Percentiles rank a stretch among this genome's conserved stretches.
Evolutionary conservation across 331 rosid species (phyloP).

Genomic region (Acacia concinna): DNA sequence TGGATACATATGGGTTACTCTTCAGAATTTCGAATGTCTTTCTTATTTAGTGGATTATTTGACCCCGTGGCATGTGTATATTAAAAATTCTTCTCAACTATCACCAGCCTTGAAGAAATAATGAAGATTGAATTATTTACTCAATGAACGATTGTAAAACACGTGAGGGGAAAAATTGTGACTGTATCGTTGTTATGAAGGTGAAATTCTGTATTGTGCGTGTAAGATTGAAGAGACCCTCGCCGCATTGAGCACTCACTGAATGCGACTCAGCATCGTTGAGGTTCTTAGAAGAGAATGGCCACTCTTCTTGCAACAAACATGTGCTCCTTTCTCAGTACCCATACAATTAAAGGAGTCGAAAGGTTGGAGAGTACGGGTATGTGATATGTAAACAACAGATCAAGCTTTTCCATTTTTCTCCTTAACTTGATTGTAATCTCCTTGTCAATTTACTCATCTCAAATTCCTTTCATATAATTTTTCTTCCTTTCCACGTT

Average conservation of each 20-base stretch:
- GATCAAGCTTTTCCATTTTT: background rate
- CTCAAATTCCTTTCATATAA: background rate
- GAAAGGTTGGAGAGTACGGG: conserved; percentile 40
- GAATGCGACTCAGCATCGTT: conserved; percentile 24
- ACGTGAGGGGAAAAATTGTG: background rate
- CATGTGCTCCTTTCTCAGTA: conserved; percentile 40
- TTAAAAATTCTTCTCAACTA: background rate
- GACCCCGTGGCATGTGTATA: background rate
- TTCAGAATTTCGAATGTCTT: background rate
- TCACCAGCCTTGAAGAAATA: background rate
- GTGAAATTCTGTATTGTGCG: background rate
- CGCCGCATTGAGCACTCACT: conserved; percentile 16
- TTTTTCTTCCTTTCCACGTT: background rate
- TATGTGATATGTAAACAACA: conserved; percentile 30
- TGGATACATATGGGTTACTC: background rate
- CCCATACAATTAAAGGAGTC: conserved; percentile 28
- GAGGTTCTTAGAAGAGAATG: conserved; percentile 48
- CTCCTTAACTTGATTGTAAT: conserved; percentile 1
- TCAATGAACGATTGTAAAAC: background rate
- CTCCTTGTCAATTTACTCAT: conserved; percentile 13
- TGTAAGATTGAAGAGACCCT: conserved; percentile 32
- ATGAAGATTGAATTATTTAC: background rate
- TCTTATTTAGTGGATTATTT: background rate
- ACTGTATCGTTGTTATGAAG: conserved; percentile 14
- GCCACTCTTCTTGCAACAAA: conserved; percentile 46